phyloP scores from a whole-genome alignment of 352 stramenopile species.

The Phytophthora hybrid region DNA sequence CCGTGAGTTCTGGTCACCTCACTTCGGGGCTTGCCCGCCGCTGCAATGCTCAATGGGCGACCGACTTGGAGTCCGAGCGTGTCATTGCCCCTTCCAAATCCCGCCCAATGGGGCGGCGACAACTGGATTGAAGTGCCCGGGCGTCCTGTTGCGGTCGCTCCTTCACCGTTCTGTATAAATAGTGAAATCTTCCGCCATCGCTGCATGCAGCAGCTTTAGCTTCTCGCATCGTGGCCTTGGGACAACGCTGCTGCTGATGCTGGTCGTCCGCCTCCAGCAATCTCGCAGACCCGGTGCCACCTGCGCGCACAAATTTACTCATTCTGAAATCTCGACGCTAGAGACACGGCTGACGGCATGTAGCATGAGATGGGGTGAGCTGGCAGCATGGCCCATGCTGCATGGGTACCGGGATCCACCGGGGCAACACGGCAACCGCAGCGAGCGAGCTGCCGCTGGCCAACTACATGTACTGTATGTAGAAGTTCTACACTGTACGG shows the following conservation, averaged over 20 bases:
- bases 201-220: neutral
- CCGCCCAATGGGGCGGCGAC: conserved; percentile 28
- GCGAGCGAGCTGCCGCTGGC: neutral
- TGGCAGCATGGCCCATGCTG: no score
- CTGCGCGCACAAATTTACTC: neutral
- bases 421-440: neutral
- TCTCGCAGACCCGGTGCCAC: no score
- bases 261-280: no score
- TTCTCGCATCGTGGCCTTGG: conserved; percentile 6
- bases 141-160: conserved; percentile 14
- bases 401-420: neutral
- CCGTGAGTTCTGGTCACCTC: neutral
- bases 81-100: conserved; percentile 20
- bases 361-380: conserved; percentile 20
- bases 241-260: conserved; percentile 3
- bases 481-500: neutral
- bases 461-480: neutral
- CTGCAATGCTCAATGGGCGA: neutral
- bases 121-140: conserved; percentile 35
- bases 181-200: neutral
- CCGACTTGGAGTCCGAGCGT: neutral
- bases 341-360: conserved; percentile 1
- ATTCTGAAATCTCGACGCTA: conserved; percentile 11
- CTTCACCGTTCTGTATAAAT: no score
- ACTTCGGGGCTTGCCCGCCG: neutral